These are phyloP conservation scores for Xerophyta viscosa DNA, from an alignment of 106 monocot genomes.

Conservation along the genomic window DNA sequence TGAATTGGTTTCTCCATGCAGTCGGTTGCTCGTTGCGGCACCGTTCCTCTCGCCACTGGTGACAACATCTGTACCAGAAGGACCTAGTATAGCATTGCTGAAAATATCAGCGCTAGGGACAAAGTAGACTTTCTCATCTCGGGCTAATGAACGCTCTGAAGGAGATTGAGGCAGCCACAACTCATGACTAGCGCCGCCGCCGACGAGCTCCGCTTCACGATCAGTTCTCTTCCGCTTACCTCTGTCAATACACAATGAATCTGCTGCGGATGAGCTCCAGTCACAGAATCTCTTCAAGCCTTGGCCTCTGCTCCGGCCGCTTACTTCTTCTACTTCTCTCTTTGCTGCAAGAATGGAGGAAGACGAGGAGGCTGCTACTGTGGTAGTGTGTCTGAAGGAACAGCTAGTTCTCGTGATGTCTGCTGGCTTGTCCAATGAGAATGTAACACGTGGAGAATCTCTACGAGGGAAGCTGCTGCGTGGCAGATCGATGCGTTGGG, in stretches of 20 bases:
- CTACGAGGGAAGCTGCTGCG: constrained; percentile 32
- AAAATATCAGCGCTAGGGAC: constrained; percentile 16
- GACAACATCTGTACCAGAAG: constrained; percentile 6
- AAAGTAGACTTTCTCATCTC: constrained; percentile 25
- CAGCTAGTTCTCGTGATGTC: constrained; percentile 21
- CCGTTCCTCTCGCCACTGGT: constrained; percentile 3
- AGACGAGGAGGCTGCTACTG: constrained; percentile 19
- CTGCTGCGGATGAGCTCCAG: constrained; percentile 10
- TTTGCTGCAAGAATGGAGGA: constrained; percentile 19
- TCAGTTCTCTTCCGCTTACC: constrained; percentile 36
- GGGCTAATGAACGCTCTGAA: constrained; percentile 1
- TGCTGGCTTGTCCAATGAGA: constrained; percentile 14
- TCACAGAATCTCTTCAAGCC: constrained; percentile 42
- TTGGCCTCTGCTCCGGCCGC: constrained; percentile 3
- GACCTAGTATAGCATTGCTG: constrained; percentile 3
- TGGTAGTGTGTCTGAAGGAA: constrained; percentile 27
- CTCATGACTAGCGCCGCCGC: constrained; percentile 5
- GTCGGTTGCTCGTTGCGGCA: constrained; percentile 6
- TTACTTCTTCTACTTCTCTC: constrained; percentile 9
- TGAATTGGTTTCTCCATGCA: constrained; percentile 11
- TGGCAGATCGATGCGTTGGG: constrained; percentile 55
- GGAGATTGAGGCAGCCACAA: constrained; percentile 27
- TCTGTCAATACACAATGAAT: constrained; percentile 6
- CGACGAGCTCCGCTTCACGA: constrained; percentile 7
- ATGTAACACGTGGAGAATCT: constrained; percentile 12